Evolutionary conservation across 805 yeast species (phyloP), one percentile per base, ranked within the genome.

Genomic region (Ogataea neopini): DNA sequence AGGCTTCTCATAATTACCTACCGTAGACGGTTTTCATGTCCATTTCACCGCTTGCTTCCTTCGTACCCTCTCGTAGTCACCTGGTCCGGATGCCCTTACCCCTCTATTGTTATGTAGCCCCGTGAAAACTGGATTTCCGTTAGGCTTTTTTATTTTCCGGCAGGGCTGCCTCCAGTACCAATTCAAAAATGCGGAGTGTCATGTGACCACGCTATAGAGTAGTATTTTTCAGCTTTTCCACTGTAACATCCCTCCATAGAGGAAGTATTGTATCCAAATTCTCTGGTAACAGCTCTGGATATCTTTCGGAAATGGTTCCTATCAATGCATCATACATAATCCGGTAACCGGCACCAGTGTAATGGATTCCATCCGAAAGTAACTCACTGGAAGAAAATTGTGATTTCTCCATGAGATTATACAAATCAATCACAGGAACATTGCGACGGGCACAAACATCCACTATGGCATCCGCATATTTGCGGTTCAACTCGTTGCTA

Each of bases 361-460:
- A 75, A 57, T 76, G 80, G 33, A 75, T 56, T 1, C 80, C 80
- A 56, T 76, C 80, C 5, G 41, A 17, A 11, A 72, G 56, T 37
- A 64, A 52, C 11, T 63, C 63, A 10, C 54, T 46, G 5, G 48
- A 25, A 39, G 63, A 53, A 51, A 84, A 75, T 9, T 43, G 43
- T 2, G 58, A 53, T 2, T 47, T 28, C n/a, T 3, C 19, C 49
- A 59, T 51, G 0, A 68, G 68, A 2, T 66, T 49, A 70, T 80
- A 76, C 26, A 85, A 58, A 52, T 85, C 77, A 2, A 88, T 71
- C 47, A 78, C 80, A 1, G 90, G 85, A 0, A 85, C 75, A 0
- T 68, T 56, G n/a, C 69, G 60, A 15, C 68, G 66, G 2, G 48
- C 44, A 1, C 88, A 81, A 9, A 84, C 68, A 3, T 62, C 52